A percentile compares a stretch with the other conserved stretches of the same genome.
phyloP scores from a whole-genome alignment of 176 grass and related monocot species.

The Bolboschoenus planiculmis region DNA sequence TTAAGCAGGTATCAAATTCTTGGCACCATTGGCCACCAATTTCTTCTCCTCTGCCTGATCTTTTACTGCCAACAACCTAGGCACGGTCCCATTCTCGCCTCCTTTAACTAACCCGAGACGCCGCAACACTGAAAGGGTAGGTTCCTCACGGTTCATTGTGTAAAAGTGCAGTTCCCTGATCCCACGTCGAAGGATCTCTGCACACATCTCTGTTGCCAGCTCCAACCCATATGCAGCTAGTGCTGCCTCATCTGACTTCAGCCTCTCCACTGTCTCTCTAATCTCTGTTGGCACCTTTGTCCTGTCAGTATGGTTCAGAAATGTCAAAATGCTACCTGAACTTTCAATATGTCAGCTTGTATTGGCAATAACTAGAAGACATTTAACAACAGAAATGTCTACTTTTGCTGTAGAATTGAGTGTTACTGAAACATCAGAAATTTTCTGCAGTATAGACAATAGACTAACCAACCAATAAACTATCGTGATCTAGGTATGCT shows the following conservation, averaged over 20 bases:
- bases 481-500: neutral
- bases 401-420: neutral
- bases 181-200: conserved; percentile 17
- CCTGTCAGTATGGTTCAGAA: neutral
- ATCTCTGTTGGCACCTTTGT: conserved; percentile 29
- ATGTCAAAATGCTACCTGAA: conserved; percentile 1
- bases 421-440: neutral
- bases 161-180: conserved; percentile 30
- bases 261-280: conserved; percentile 19
- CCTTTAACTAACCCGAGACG: conserved; percentile 20
- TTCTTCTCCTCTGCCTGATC: conserved; percentile 15
- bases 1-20: conserved; percentile 3
- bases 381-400: neutral
- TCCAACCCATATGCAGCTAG: conserved; percentile 25
- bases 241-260: conserved; percentile 14
- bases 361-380: neutral
- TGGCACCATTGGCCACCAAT: neutral
- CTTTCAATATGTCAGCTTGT: neutral
- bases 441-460: neutral
- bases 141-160: conserved; percentile 33
- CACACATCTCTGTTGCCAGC: conserved; percentile 25
- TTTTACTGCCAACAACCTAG: neutral
- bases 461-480: neutral
- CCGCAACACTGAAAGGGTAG: conserved; percentile 16
- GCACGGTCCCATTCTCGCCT: neutral